phyloP scores from a whole-genome alignment of 805 yeast genomes.

The Candida endomychidarum region DNA sequence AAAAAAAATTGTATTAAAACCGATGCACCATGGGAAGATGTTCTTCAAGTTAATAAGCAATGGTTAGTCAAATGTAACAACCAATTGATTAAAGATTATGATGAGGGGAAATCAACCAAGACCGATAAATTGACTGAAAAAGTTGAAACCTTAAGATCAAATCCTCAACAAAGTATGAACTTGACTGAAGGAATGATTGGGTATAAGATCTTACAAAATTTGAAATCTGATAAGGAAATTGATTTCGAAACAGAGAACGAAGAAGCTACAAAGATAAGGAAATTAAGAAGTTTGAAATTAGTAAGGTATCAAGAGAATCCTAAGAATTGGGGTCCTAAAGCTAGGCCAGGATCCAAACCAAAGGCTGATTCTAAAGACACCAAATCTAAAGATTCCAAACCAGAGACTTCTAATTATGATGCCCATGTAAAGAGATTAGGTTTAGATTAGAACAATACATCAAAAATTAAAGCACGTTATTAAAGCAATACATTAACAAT shows the following conservation, averaged over 20 bases:
- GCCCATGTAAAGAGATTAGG: too few species aligned
- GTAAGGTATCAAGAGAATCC: slow-evolving; percentile 93
- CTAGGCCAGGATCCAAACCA: slow-evolving; percentile 67
- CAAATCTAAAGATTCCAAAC: not conserved
- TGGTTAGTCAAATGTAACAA: slow-evolving; percentile 47
- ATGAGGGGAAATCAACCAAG: slow-evolving; percentile 16
- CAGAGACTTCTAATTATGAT: too few species aligned
- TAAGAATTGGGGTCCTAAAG: slow-evolving; percentile 96
- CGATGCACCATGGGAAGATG: slow-evolving; percentile 77
- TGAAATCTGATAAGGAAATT: slow-evolving; percentile 29
- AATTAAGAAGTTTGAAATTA: slow-evolving; percentile 71
- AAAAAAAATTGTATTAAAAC: slow-evolving; percentile 84
- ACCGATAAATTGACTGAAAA: slow-evolving; percentile 14
- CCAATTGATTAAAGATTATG: slow-evolving; percentile 23
- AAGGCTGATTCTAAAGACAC: not conserved
- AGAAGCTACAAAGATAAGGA: slow-evolving; percentile 55
- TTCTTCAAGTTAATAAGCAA: slow-evolving; percentile 70
- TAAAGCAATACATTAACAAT: too few species aligned
- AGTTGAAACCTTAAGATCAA: slow-evolving; percentile 24
- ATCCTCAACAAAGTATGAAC: slow-evolving; percentile 41
- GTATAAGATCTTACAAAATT: slow-evolving; percentile 50
- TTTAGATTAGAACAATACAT: too few species aligned
- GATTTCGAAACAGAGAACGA: slow-evolving; percentile 64
- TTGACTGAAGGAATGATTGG: slow-evolving; percentile 45
- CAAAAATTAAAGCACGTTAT: too few species aligned